phyloP scores from a whole-genome alignment of 148 eudicot genomes.

The Rhododendron henanense region DNA sequence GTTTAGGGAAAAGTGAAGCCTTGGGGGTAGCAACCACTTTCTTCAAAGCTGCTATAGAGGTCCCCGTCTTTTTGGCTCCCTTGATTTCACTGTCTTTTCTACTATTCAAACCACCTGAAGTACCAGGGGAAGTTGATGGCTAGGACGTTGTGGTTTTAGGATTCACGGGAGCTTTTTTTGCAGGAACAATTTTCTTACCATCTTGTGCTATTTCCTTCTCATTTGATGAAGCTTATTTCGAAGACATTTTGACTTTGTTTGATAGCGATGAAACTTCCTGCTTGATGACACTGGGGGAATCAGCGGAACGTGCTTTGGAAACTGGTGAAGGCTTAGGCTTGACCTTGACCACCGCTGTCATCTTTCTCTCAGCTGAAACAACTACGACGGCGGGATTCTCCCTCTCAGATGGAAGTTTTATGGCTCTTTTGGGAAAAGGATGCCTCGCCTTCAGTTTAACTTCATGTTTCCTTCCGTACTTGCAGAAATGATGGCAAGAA shows the following conservation, averaged over 20 bases:
- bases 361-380: constrained; percentile 5
- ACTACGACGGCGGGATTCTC: too few species aligned
- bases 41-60: constrained; percentile 26
- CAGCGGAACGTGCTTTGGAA: constrained; percentile 11
- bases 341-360: neutral
- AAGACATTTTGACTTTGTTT: constrained; percentile 17
- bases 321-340: constrained; percentile 26
- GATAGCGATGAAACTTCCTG: constrained; percentile 27
- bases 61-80: too few species aligned
- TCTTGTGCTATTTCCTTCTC: constrained; percentile 15
- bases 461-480: too few species aligned
- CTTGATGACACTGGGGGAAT: neutral
- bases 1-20: constrained; percentile 22
- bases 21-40: constrained; percentile 21
- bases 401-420: too few species aligned
- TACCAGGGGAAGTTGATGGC: too few species aligned
- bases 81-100: too few species aligned
- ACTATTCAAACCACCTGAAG: too few species aligned
- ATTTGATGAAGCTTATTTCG: constrained; percentile 20
- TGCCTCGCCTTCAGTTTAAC: too few species aligned
- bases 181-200: constrained; percentile 17
- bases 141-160: too few species aligned
- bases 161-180: constrained; percentile 14
- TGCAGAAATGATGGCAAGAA: too few species aligned
- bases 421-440: too few species aligned